Evolutionary conservation across 441 rosid genomes (phyloP).

Genomic region (Omphalea diandra): DNA sequence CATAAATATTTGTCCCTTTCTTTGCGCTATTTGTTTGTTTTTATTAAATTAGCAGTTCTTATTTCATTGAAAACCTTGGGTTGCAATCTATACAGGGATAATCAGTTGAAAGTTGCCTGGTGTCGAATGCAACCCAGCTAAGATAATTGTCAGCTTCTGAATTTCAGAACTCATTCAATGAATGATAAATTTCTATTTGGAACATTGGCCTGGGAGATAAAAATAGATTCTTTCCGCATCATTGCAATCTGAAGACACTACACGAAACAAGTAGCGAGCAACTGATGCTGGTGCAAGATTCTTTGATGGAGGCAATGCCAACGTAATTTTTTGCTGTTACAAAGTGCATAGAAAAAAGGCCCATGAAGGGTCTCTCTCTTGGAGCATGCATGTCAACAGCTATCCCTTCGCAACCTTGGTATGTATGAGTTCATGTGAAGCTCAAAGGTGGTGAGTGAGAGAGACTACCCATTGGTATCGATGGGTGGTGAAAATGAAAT

Average conservation of each 20-base stretch:
- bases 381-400: not conserved
- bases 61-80: not conserved
- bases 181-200: not conserved
- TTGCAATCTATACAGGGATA: constrained; percentile 8
- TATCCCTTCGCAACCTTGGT: not conserved
- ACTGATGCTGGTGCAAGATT: not conserved
- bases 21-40: not conserved
- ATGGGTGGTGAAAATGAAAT: not conserved
- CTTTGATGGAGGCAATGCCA: not conserved
- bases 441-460: not conserved
- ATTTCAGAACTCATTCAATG: not conserved
- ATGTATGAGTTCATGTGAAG: not conserved
- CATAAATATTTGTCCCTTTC: not conserved
- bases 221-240: not conserved
- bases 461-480: not conserved
- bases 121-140: not conserved
- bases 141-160: not conserved
- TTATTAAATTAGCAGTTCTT: not conserved
- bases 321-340: not conserved
- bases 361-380: not conserved
- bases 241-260: not conserved
- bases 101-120: not conserved
- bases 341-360: not conserved
- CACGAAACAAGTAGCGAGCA: not conserved
- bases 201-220: not conserved